phyloP scores from a whole-genome alignment of 2,329 filamentous ascomycete genomes.

The Fusarium chaquense region DNA sequence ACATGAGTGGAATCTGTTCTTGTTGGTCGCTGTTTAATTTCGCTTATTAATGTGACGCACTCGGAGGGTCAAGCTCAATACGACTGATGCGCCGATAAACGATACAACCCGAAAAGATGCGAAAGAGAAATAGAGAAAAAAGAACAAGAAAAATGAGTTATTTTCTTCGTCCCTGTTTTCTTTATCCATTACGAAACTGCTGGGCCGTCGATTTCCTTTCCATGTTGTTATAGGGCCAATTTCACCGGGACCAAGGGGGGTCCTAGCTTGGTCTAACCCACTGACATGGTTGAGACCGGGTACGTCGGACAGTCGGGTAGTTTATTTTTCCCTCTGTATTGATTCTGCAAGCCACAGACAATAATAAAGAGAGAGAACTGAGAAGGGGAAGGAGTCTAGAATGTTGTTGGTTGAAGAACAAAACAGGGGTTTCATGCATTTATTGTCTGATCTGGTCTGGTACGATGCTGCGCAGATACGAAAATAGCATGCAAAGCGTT shows the following conservation, averaged over 20 bases:
- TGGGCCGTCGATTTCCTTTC: not conserved
- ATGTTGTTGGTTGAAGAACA: not conserved
- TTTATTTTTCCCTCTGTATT: not conserved
- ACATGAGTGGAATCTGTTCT: not conserved
- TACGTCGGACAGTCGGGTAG: not conserved
- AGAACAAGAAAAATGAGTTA: not conserved
- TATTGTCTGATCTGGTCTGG: too few relatives aligned
- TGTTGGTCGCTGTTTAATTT: not conserved
- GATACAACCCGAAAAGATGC: not conserved
- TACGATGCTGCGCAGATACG: not conserved
- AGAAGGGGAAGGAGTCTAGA: constrained; percentile 1
- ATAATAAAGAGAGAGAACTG: not conserved
- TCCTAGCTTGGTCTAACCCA: not conserved
- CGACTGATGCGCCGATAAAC: not conserved
- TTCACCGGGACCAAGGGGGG: constrained; percentile 1
- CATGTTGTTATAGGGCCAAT: constrained; percentile 3
- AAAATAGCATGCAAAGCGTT: not conserved
- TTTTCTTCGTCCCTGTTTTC: not conserved
- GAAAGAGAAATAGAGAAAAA: not conserved
- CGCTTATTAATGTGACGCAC: not conserved
- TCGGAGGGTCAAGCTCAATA: not conserved
- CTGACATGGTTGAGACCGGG: not conserved
- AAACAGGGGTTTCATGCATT: constrained; percentile 1
- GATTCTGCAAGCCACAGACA: not conserved
- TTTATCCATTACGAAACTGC: constrained; percentile 1